Base-by-base conservation (phyloP, 208 protist species). In the Trypanosoma melophagium region DNA sequence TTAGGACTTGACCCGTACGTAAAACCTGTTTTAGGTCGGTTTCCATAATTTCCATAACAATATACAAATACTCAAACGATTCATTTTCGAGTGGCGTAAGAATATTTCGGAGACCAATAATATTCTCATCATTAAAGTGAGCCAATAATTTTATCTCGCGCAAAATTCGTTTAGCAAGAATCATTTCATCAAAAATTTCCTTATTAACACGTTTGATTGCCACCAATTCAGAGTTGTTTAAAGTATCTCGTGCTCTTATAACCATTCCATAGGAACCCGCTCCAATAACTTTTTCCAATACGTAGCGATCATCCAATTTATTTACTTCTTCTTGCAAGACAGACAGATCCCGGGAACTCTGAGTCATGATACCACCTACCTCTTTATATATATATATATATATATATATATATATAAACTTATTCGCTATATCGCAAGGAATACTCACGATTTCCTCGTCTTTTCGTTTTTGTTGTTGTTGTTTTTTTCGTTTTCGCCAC, bases 11-110 rank as follows among this genome's bases (percentile, higher is more conserved):
- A 5, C 87, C 76, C 35, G 83, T 96, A 49, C 86, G 81, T 50
- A 99, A 89, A 56, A 99, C 96, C 71, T 94, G 80, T 80, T 97
- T 95, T 40, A 99, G 79, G 71, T 99, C 97, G 0, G 95, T 98
- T 22, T 98, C 96, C 97, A 98, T 98, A 17, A 98, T 92, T 49
- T 98, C 95, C 81, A 97, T 97, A 19, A 98, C 93, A 41, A 98
- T 92, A 71, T 97, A 98, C 53, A 98, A 83, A 64, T 92, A 84
- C 58, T 96, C 81, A 72, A 93, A 98, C 24, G 83, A 71, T 7
- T 90, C 76, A 10, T 74, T 71, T 56, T 86, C 73, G 21, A 67
- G 24, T 2, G 92, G 89, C 13, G 85, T 94, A 49, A 96, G 79
- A 38, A 97, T 87, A 71, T 96, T 92, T 25, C 83, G 76, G 7